Evolutionary conservation across 768 basidiomycete species (phyloP).

Genomic region (Daedalea quercina): DNA sequence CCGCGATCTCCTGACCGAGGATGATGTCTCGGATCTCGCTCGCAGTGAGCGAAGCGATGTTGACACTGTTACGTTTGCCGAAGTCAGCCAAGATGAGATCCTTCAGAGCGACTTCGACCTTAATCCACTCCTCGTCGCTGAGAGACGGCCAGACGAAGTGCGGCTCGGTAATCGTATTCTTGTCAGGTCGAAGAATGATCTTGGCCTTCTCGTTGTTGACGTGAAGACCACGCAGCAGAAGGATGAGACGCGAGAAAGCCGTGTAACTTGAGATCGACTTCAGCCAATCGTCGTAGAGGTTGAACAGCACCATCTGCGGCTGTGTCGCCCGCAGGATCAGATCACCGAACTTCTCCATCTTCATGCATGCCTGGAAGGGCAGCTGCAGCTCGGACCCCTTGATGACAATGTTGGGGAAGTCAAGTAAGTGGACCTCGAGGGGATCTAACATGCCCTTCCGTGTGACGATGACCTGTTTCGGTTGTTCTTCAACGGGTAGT

Average conservation of each 20-base stretch:
- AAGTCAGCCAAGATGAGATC: slow-evolving; percentile 96
- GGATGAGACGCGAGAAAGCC: slow-evolving; percentile 95
- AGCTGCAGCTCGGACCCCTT: slow-evolving; percentile 97
- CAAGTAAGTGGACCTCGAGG: slow-evolving; percentile 95
- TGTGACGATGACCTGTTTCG: slow-evolving; percentile 99
- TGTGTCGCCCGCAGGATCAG: slow-evolving; percentile 95
- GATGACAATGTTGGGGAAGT: slow-evolving; percentile 99
- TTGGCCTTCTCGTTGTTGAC: slow-evolving; percentile 99
- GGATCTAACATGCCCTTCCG: slow-evolving; percentile 99
- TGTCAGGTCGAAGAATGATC: slow-evolving; percentile 95
- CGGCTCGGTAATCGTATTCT: slow-evolving; percentile 92
- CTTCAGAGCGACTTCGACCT: slow-evolving; percentile 97
- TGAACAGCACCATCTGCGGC: slow-evolving; percentile 99
- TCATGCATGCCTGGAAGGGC: slow-evolving; percentile 99
- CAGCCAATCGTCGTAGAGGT: slow-evolving; percentile 98
- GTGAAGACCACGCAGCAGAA: slow-evolving; percentile 94
- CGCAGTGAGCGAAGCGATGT: slow-evolving; percentile 93
- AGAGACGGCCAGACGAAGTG: slow-evolving; percentile 98
- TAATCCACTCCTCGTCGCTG: slow-evolving; percentile 95
- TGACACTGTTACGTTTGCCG: slow-evolving; percentile 98
- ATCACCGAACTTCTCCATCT: slow-evolving; percentile 99
- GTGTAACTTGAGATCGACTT: slow-evolving; percentile 99
- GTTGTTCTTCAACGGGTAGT: slow-evolving; percentile 98
- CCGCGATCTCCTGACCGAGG: slow-evolving; percentile 96
- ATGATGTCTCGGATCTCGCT: slow-evolving; percentile 98